Percentiles rank a stretch among this genome's conserved stretches.
Evolutionary conservation across 1,284 basidiomycete species (phyloP).

Genomic region (Farysia itapuensis): DNA sequence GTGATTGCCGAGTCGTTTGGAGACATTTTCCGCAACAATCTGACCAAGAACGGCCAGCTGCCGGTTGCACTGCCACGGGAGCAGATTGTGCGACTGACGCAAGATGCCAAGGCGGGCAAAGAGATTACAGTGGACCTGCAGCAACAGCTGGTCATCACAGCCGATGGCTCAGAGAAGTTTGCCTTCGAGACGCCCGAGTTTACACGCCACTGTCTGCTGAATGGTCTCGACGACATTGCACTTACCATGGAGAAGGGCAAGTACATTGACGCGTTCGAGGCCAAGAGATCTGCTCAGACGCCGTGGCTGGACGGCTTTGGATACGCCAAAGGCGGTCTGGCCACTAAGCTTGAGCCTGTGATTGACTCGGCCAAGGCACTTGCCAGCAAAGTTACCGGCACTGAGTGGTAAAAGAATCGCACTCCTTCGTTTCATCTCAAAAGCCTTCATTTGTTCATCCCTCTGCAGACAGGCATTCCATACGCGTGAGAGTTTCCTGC

Average conservation of each 20-base stretch:
- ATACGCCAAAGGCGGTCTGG: slow-evolving; percentile 11
- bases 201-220: slow-evolving; percentile 52
- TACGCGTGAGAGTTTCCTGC: too few species aligned
- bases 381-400: slow-evolving; percentile 27
- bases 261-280: slow-evolving; percentile 43
- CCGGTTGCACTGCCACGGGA: slow-evolving; percentile 39
- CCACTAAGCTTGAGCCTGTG: slow-evolving; percentile 23
- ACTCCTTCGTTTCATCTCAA: too few species aligned
- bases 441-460: too few species aligned
- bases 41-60: slow-evolving; percentile 56
- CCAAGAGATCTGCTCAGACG: slow-evolving; percentile 30
- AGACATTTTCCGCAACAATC: slow-evolving; percentile 56
- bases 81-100: slow-evolving; percentile 41
- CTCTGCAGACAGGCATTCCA: too few species aligned
- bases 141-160: slow-evolving; percentile 43
- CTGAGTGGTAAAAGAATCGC: slow-evolving; percentile 42
- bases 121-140: slow-evolving; percentile 52
- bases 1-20: slow-evolving; percentile 53
- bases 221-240: slow-evolving; percentile 56
- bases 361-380: slow-evolving; percentile 28
- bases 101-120: slow-evolving; percentile 51
- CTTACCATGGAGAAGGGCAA: slow-evolving; percentile 53
- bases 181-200: slow-evolving; percentile 46
- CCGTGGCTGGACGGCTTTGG: slow-evolving; percentile 56
- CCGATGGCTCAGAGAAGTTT: slow-evolving; percentile 42